Evolutionary conservation across 805 yeast genomes (phyloP).

Genomic region (Lachancea cidri): DNA sequence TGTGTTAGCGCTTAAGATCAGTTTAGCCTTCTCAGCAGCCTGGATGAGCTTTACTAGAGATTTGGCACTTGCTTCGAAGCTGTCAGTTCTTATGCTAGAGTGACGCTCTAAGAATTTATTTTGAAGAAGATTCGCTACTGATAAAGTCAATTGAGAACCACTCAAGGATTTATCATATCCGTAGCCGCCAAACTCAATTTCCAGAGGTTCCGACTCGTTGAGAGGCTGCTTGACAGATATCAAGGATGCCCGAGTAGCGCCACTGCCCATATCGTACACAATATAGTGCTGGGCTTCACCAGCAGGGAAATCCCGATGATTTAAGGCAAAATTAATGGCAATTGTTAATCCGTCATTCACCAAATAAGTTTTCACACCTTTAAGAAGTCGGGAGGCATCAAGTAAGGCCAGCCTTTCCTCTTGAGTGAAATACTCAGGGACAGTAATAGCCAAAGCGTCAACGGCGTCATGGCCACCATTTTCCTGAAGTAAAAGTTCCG

Average conservation of each 20-base stretch:
- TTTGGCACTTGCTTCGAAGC: slow-evolving; percentile 45
- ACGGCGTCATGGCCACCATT: slow-evolving; percentile 45
- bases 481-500: slow-evolving; percentile 52
- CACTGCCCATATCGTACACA: slow-evolving; percentile 90
- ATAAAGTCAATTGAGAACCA: slow-evolving; percentile 67
- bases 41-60: slow-evolving; percentile 66
- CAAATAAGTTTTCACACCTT: slow-evolving; percentile 51
- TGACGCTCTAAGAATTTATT: slow-evolving; percentile 51
- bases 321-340: slow-evolving; percentile 69
- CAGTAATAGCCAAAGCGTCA: slow-evolving; percentile 66
- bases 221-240: slow-evolving; percentile 48
- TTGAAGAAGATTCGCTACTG: slow-evolving; percentile 55
- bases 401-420: slow-evolving; percentile 64
- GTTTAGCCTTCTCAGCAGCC: slow-evolving; percentile 84
- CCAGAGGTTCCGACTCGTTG: slow-evolving; percentile 37
- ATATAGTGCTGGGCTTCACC: slow-evolving; percentile 50
- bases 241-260: slow-evolving; percentile 83
- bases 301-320: slow-evolving; percentile 20
- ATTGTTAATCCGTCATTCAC: slow-evolving; percentile 93
- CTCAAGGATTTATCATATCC: slow-evolving; percentile 67
- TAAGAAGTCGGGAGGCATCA: slow-evolving; percentile 71
- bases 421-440: slow-evolving; percentile 66
- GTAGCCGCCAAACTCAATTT: slow-evolving; percentile 65
- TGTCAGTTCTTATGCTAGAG: slow-evolving; percentile 34
- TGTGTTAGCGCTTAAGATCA: slow-evolving; percentile 78